Percentiles rank a stretch among this genome's conserved stretches.
Evolutionary conservation across 345 rosid species (phyloP).

Genomic region (Rhodomyrtus tomentosa): DNA sequence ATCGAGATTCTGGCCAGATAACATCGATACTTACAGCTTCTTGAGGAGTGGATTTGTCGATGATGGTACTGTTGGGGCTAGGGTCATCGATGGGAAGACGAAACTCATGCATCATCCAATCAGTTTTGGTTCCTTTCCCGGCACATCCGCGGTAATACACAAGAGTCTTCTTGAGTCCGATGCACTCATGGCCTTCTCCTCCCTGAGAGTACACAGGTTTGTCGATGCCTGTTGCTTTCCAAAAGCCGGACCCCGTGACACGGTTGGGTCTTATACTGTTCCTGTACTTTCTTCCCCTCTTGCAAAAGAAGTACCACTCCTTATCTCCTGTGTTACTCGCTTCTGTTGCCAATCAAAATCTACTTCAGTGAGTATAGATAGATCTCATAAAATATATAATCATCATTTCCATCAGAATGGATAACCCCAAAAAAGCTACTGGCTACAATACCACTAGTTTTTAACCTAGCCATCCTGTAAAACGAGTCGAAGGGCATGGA

Average conservation of each 20-base stretch:
- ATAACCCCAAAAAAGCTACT: not conserved
- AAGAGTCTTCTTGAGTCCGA: slow-evolving; percentile 85
- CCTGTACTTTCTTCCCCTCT: slow-evolving; percentile 79
- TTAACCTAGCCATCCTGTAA: not conserved
- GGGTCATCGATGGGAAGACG: slow-evolving; percentile 42
- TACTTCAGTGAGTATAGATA: not conserved
- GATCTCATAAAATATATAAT: not conserved
- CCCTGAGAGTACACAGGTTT: slow-evolving; percentile 41
- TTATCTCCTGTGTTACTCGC: slow-evolving; percentile 30
- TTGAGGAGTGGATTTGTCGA: slow-evolving; percentile 9
- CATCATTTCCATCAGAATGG: not conserved
- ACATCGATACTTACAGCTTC: slow-evolving; percentile 51
- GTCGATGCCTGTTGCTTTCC: slow-evolving; percentile 98
- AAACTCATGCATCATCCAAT: slow-evolving; percentile 99
- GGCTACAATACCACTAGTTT: not conserved
- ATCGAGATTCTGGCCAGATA: not conserved
- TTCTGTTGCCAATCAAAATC: slow-evolving; percentile 10
- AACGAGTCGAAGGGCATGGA: not conserved
- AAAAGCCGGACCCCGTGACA: slow-evolving; percentile 89
- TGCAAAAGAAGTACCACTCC: slow-evolving; percentile 83
- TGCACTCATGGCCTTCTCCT: slow-evolving; percentile 28
- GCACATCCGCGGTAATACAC: slow-evolving; percentile 88
- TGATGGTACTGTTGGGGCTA: not conserved
- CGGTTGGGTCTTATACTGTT: slow-evolving; percentile 92
- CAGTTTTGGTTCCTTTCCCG: slow-evolving; percentile 91